Percentiles rank a stretch among this genome's conserved stretches.
These are phyloP conservation scores for Phytopythium aichiense DNA, from an alignment of 352 stramenopile genomes.

Conservation along the genomic window DNA sequence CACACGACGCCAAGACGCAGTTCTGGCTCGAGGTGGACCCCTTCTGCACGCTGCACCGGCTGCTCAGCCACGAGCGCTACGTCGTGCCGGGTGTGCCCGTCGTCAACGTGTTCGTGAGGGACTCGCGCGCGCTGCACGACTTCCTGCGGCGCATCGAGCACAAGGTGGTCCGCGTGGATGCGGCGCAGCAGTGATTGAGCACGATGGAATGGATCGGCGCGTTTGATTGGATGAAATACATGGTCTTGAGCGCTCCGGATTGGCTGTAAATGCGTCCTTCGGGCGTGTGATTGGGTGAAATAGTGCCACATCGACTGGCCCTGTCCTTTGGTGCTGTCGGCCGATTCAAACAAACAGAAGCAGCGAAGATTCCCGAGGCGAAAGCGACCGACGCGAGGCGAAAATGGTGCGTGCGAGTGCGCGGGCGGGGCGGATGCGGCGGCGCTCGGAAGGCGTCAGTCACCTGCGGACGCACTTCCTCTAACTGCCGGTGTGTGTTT, in stretches of 20 bases:
- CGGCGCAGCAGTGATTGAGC: constrained; percentile 15
- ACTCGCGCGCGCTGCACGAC: constrained; percentile 49
- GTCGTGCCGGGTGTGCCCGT: constrained; percentile 82
- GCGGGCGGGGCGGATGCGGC: not conserved
- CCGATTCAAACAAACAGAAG: not conserved
- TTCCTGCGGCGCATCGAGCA: constrained; percentile 69
- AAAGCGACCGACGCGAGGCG: not conserved
- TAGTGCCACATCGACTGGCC: not conserved
- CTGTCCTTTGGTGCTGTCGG: not conserved
- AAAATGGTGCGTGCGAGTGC: constrained; percentile 1
- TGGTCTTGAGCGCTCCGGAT: not conserved
- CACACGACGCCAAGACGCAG: constrained; percentile 74
- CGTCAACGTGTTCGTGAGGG: constrained; percentile 79
- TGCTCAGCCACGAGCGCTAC: constrained; percentile 72
- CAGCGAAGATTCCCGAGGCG: not conserved
- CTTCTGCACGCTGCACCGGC: constrained; percentile 72
- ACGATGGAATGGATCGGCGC: not conserved
- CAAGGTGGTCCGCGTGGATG: constrained; percentile 47
- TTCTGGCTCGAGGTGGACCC: constrained; percentile 75
- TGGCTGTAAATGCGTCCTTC: constrained; percentile 7
- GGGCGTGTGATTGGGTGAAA: constrained; percentile 19
- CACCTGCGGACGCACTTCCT: not conserved
- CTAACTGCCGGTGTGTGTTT: constrained; percentile 15
- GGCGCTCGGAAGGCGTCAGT: too few relatives aligned
- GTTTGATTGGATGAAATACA: constrained; percentile 9